phyloP scores from a whole-genome alignment of 306 rosid species.

The Phaseolus lunatus region DNA sequence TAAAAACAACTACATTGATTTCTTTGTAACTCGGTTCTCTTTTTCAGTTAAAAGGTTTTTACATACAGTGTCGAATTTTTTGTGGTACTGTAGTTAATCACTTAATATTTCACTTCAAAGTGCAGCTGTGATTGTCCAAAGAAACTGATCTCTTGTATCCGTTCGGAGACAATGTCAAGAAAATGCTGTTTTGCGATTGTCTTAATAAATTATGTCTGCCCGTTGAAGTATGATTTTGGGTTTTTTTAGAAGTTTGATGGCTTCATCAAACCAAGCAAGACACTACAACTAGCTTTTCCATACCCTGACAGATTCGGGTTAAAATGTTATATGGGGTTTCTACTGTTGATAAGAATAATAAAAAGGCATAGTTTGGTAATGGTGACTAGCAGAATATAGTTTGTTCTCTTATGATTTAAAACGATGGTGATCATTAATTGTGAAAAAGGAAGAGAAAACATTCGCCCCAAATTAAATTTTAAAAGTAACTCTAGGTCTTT shows the following conservation, averaged over 20 bases:
- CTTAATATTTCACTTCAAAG: background rate
- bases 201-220: slow-evolving; percentile 35
- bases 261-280: background rate
- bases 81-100: slow-evolving; percentile 39
- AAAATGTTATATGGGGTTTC: background rate
- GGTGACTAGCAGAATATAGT: background rate
- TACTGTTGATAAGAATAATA: background rate
- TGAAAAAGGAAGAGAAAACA: background rate
- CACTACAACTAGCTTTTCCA: background rate
- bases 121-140: background rate
- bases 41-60: slow-evolving; percentile 25
- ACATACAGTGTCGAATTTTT: slow-evolving; percentile 41
- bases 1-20: slow-evolving; percentile 60
- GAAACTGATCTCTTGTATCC: slow-evolving; percentile 28
- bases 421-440: background rate
- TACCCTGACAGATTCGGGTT: background rate
- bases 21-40: slow-evolving; percentile 47
- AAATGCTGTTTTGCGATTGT: slow-evolving; percentile 27
- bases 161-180: slow-evolving; percentile 33
- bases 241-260: background rate
- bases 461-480: background rate
- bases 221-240: background rate
- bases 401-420: background rate
- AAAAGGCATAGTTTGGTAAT: background rate
- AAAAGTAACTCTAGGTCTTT: background rate